Conservation (phyloP, 305 asterid species). For the Striga hermonthica region DNA sequence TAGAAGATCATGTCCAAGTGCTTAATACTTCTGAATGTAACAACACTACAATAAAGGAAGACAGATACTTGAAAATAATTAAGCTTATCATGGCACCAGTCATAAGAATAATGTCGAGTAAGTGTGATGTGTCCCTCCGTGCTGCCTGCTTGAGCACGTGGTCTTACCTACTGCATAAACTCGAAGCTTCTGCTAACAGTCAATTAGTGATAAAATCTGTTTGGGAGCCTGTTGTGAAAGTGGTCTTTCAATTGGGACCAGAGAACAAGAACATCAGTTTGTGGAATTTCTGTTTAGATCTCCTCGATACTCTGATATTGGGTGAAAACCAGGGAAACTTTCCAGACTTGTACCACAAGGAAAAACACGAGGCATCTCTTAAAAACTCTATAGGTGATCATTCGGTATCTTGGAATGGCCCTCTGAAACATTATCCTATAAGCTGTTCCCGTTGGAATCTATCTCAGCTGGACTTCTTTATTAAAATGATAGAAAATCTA, state of each 20-base stretch:
- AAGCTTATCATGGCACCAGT: conserved; percentile 77
- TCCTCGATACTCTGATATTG: conserved; percentile 48
- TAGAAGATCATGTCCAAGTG: conserved; percentile 29
- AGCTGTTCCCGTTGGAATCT: conserved; percentile 60
- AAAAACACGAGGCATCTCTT: conserved; percentile 30
- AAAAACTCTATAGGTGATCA: conserved; percentile 29
- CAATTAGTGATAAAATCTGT: conserved; percentile 45
- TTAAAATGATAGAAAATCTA: conserved; percentile 49
- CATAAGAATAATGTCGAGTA: conserved; percentile 59
- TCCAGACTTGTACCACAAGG: too few species aligned
- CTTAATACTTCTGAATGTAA: conserved; percentile 32
- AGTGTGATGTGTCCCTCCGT: conserved; percentile 64
- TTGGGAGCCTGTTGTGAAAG: conserved; percentile 66
- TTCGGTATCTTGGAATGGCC: conserved; percentile 40
- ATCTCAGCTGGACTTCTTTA: conserved; percentile 55
- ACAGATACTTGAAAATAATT: conserved; percentile 42
- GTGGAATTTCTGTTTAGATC: conserved; percentile 63
- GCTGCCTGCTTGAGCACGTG: conserved; percentile 74
- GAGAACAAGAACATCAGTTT: conserved; percentile 48
- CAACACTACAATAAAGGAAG: conserved; percentile 35
- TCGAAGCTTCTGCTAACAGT: conserved; percentile 48
- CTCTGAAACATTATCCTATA: conserved; percentile 49
- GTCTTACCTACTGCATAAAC: conserved; percentile 78
- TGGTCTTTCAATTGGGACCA: conserved; percentile 55
- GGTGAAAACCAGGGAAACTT: conserved; percentile 41